Conservation (phyloP, 345 rosid genomes). For the Lagerstroemia speciosa region DNA sequence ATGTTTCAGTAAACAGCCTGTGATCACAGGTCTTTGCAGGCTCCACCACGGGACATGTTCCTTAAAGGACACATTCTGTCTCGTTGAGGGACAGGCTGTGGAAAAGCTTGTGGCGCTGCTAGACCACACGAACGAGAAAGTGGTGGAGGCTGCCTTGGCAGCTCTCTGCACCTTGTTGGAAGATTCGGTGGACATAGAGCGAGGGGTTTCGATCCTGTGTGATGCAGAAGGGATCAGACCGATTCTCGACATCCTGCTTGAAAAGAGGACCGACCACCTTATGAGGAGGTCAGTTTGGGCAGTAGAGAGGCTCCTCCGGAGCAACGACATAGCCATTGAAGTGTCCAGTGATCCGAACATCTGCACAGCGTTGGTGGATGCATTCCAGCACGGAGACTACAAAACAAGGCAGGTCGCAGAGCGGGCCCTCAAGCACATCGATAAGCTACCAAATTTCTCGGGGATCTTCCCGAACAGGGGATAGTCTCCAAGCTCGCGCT, state of each 20-base stretch:
- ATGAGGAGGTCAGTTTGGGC: conserved; percentile 77
- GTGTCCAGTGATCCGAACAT: conserved; percentile 70
- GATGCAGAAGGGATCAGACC: conserved; percentile 66
- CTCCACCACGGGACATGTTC: conserved; percentile 81
- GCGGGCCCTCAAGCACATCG: conserved; percentile 77
- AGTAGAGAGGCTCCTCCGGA: conserved; percentile 76
- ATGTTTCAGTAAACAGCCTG: conserved; percentile 57
- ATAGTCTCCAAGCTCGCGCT: not conserved
- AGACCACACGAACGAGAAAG: conserved; percentile 83
- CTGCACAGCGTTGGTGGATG: conserved; percentile 80
- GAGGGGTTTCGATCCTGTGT: conserved; percentile 50
- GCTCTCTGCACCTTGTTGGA: conserved; percentile 81
- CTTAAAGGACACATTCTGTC: conserved; percentile 67
- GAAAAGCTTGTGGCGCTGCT: conserved; percentile 76
- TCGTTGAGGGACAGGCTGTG: conserved; percentile 74
- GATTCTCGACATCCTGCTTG: conserved; percentile 55
- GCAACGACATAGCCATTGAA: conserved; percentile 62
- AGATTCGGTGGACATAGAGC: conserved; percentile 66
- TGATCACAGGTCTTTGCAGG: conserved; percentile 58
- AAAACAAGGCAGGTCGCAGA: conserved; percentile 81
- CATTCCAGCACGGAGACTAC: conserved; percentile 86
- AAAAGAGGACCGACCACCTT: conserved; percentile 62
- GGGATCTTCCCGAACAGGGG: conserved; percentile 68
- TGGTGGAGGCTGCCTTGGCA: conserved; percentile 82
- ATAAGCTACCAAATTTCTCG: conserved; percentile 88